These are phyloP conservation scores for Neoarthrinium moseri DNA, from an alignment of 2,329 filamentous ascomycete genomes.

Conservation along the genomic window DNA sequence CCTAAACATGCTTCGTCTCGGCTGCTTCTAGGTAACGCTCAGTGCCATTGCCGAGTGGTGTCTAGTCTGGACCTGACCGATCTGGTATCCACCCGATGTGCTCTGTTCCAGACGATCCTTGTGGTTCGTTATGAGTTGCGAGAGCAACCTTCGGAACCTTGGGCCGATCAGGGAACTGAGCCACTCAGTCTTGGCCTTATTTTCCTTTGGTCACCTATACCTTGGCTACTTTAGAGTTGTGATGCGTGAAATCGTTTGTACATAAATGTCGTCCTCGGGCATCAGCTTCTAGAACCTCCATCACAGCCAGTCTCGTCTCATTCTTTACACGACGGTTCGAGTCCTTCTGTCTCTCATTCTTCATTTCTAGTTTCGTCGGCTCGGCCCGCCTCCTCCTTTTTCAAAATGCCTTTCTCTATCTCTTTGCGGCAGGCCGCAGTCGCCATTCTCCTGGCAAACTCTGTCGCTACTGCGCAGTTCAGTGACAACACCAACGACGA, in stretches of 20 bases:
- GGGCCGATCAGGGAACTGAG: background rate
- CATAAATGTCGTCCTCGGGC: background rate
- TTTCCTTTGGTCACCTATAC: background rate
- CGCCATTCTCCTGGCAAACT: background rate
- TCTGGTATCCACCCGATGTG: background rate
- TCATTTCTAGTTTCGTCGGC: constrained; percentile 1
- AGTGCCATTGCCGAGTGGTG: background rate
- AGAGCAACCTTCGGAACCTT: background rate
- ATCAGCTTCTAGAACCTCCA: background rate
- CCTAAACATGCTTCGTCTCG: background rate
- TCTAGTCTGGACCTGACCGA: background rate
- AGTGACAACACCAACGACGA: background rate
- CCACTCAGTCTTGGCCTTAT: background rate
- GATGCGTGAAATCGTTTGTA: background rate
- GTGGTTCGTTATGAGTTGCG: no score
- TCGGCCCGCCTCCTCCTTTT: background rate
- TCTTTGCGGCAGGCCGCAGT: constrained; percentile 7
- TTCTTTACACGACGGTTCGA: background rate
- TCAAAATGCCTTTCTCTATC: background rate
- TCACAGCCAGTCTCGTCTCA: constrained; percentile 3
- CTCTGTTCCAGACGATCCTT: background rate
- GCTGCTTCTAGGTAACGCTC: background rate
- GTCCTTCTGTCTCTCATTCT: background rate
- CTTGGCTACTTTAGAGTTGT: background rate
- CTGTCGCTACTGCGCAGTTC: background rate